These are phyloP conservation scores for Spiraea crenata DNA, from an alignment of 331 rosid genomes.

Conservation along the genomic window DNA sequence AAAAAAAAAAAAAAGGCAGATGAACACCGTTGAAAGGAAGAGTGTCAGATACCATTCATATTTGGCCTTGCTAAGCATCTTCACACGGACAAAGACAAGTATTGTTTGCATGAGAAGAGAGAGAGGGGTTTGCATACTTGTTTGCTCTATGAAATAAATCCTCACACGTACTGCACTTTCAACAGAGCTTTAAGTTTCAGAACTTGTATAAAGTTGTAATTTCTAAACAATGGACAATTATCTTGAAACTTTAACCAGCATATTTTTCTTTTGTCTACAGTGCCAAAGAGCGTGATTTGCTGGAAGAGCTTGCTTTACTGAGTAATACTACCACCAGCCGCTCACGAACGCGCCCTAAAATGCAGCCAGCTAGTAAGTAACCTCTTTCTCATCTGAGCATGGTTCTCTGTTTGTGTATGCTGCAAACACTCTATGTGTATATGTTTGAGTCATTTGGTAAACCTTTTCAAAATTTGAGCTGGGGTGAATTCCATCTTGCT, in stretches of 20 bases:
- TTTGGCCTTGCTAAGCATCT: not conserved
- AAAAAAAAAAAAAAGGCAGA: not conserved
- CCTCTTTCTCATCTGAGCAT: slow-evolving; percentile 17
- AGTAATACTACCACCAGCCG: slow-evolving; percentile 41
- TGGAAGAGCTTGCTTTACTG: slow-evolving; percentile 73
- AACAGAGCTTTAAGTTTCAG: not conserved
- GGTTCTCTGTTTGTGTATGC: not conserved
- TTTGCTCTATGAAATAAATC: not conserved
- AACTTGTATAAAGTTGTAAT: not conserved
- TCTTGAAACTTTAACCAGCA: not conserved
- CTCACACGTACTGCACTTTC: not conserved
- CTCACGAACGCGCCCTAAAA: slow-evolving; percentile 47
- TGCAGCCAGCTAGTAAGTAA: slow-evolving; percentile 61
- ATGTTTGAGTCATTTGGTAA: not conserved
- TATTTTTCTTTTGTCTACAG: slow-evolving; percentile 38
- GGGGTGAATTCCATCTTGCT: not conserved
- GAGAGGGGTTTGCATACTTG: not conserved
- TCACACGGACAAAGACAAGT: not conserved
- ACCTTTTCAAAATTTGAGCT: not conserved
- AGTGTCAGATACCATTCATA: not conserved
- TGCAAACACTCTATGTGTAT: not conserved
- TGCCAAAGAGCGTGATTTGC: slow-evolving; percentile 75
- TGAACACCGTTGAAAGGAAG: not conserved
- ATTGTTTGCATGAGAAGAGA: not conserved
- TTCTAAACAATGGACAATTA: not conserved